Percentiles rank a stretch among this genome's conserved stretches.
phyloP scores from a whole-genome alignment of 2,329 filamentous ascomycete genomes.

The Penicillium decumbens region DNA sequence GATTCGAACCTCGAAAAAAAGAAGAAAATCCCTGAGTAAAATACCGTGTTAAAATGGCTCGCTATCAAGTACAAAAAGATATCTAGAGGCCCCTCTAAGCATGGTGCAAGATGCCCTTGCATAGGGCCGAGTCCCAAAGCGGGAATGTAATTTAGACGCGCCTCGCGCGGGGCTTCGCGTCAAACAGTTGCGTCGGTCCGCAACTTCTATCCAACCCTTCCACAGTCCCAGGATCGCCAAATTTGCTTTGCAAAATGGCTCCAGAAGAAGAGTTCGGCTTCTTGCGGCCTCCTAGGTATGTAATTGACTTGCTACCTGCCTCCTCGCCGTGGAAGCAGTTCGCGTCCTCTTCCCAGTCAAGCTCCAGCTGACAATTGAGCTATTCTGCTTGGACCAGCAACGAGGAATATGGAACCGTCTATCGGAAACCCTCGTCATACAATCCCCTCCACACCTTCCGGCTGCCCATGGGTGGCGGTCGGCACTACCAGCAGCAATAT shows the following conservation, averaged over 20 bases:
- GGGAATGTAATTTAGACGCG: constrained; percentile 28
- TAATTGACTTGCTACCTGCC: background rate
- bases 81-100: no score
- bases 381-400: constrained; percentile 22
- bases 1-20: no score
- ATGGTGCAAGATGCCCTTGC: no score
- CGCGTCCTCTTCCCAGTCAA: background rate
- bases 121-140: constrained; percentile 9
- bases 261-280: constrained; percentile 23
- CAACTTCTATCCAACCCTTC: constrained; percentile 2
- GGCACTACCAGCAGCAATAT: constrained; percentile 89
- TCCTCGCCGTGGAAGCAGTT: background rate
- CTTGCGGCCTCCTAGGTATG: constrained; percentile 29
- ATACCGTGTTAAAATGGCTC: no score
- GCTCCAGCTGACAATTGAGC: constrained; percentile 13
- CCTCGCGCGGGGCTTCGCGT: constrained; percentile 22
- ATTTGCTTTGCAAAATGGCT: constrained; percentile 17
- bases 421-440: constrained; percentile 61
- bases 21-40: no score
- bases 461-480: constrained; percentile 59
- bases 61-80: no score
- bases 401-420: constrained; percentile 40
- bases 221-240: background rate
- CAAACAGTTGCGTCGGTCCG: constrained; percentile 6
- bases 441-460: constrained; percentile 69